Base-by-base conservation (phyloP, 257 asterid genomes). In the Thymus mandschuricus region DNA sequence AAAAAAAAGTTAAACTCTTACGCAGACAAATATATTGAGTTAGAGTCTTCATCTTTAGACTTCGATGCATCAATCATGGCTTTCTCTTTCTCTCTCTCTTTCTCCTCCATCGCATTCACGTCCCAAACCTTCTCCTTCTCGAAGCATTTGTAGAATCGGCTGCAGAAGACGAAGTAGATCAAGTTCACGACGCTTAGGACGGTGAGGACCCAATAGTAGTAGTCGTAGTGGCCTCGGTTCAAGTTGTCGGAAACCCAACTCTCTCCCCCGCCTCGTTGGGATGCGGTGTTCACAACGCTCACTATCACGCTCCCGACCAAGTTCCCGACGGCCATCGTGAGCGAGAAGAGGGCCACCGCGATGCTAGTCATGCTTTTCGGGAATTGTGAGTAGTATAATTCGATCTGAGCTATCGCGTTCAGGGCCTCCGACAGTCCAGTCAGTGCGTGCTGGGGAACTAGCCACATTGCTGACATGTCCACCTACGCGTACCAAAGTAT, bases 331-430 rank as follows among this genome's bases (percentile, higher is more conserved):
- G 89, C 92, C 76, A 78, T 0, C 4, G 86, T 76, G 21, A 90
- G 27, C 3, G 90, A 6, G 61, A 86, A 81, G 10, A 90, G 81
- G 3, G 97, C 81, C 4, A 88, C 79, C 2, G 86, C 86, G 3
- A 90, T 78, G 75, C 97, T 90, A 1, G 86, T 75, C 97, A 90
- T 88, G 70, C 83, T 86, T 77, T 78, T 90, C 0, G 96, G 96
- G 60, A 90, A 83, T 5, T 80, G 84, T 1, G 88, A 78, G 70
- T 88, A 86, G 33, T 80, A 90, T 43, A 79, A 82, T 51, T 88
- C 87, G 46, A 86, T 82, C 34, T 88, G 97, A 1, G 86, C 97
- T 1, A 90, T 88, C 10, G 86, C 90, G 49, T 86, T 88, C 35
- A 90, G 72, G 3, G 88, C 97, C 82, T 90, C 93, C 0, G 80